Conservation (phyloP, 345 rosid genomes). For the Salix exigua region DNA sequence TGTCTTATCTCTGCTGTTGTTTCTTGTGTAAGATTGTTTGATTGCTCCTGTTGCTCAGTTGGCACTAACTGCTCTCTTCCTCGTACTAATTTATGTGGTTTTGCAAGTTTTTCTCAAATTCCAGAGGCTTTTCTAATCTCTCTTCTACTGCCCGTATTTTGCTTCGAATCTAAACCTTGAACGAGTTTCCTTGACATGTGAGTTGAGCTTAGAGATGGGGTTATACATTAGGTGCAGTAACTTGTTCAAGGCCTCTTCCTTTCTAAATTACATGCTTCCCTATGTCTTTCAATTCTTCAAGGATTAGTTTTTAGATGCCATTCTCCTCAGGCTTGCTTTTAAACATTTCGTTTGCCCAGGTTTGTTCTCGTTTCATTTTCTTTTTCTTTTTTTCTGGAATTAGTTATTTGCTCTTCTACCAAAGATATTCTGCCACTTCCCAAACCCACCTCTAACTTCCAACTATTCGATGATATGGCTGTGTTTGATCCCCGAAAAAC, state of each 20-base stretch:
- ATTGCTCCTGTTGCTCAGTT: neutral
- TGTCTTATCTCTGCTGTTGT: neutral
- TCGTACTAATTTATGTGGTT: neutral
- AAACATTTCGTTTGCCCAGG: neutral
- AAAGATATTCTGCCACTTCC: neutral
- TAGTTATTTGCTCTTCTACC: neutral
- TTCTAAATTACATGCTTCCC: neutral
- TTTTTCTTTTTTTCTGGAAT: neutral
- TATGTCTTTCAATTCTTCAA: neutral
- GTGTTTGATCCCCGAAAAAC: neutral
- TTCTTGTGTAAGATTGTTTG: neutral
- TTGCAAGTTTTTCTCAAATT: neutral
- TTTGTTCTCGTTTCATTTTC: neutral
- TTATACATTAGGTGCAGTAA: neutral
- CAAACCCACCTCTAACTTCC: neutral
- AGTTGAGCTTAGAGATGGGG: neutral
- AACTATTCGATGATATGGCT: neutral
- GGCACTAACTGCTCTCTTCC: neutral
- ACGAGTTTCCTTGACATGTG: neutral
- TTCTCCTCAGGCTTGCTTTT: neutral
- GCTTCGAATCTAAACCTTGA: neutral
- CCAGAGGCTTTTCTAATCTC: too few relatives aligned
- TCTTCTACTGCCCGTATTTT: neutral
- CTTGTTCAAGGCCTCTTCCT: neutral
- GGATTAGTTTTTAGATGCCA: neutral